Percentiles rank a stretch among this genome's conserved stretches.
Conservation (phyloP, 176 grass and related monocot genomes). For the Carex scoparia region DNA sequence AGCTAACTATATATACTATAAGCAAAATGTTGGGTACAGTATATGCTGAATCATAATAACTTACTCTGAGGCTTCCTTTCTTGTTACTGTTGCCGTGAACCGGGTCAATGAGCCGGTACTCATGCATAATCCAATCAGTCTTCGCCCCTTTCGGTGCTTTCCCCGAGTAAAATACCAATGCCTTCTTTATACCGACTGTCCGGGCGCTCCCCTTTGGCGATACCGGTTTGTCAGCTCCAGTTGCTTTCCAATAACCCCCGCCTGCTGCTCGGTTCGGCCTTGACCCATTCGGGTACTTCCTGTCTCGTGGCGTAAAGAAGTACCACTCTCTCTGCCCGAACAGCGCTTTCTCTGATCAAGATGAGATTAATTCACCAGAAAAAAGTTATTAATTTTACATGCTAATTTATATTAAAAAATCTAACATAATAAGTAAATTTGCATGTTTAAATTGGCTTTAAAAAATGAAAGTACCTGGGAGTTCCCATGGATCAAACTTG, state of each 20-base stretch:
- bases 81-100: conserved; percentile 31
- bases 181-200: conserved; percentile 66
- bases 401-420: background rate
- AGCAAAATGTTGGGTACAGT: background rate
- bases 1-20: background rate
- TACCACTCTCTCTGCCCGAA: conserved; percentile 83
- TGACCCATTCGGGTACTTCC: conserved; percentile 84
- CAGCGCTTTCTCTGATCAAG: conserved; percentile 34
- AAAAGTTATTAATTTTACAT: background rate
- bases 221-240: conserved; percentile 71
- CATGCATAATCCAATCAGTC: conserved; percentile 97
- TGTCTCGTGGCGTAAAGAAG: conserved; percentile 80
- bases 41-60: background rate
- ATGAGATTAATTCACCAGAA: background rate
- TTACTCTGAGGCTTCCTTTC: conserved; percentile 45
- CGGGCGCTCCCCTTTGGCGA: background rate
- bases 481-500: conserved; percentile 64
- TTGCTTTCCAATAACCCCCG: conserved; percentile 77
- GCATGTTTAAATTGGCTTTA: too few species aligned
- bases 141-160: conserved; percentile 57
- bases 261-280: conserved; percentile 60
- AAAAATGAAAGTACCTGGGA: conserved; percentile 36
- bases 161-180: conserved; percentile 73
- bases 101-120: conserved; percentile 50
- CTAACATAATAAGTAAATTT: background rate